A percentile compares a stretch with the other conserved stretches of the same genome.
Evolutionary conservation across 768 basidiomycete genomes (phyloP).

Genomic region (Dentipellis sp.): DNA sequence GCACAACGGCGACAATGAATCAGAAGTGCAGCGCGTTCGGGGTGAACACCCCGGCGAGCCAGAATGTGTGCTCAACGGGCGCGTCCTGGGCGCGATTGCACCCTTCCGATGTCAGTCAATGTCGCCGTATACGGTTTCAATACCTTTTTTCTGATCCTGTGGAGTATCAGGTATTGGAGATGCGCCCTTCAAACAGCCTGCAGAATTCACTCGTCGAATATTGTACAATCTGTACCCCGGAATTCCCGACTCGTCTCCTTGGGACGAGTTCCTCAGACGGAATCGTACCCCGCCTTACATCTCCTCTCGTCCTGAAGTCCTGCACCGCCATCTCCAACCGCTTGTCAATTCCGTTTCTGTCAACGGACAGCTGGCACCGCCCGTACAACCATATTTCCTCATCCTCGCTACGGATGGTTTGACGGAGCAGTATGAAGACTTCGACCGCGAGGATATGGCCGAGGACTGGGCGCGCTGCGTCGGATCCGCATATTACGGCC

Average conservation of each 20-base stretch:
- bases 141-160: not conserved
- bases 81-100: slow-evolving; percentile 72
- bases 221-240: slow-evolving; percentile 27
- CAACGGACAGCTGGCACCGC: not conserved
- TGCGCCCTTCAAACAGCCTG: slow-evolving; percentile 28
- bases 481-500: slow-evolving; percentile 12
- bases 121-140: not conserved
- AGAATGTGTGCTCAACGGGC: slow-evolving; percentile 54
- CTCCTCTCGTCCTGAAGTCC: slow-evolving; percentile 30
- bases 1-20: slow-evolving; percentile 65
- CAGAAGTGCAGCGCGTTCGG: slow-evolving; percentile 55
- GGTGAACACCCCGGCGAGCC: slow-evolving; percentile 61
- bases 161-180: slow-evolving; percentile 24
- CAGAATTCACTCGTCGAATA: slow-evolving; percentile 21
- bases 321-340: slow-evolving; percentile 23
- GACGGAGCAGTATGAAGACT: slow-evolving; percentile 29
- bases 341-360: slow-evolving; percentile 7
- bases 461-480: slow-evolving; percentile 28
- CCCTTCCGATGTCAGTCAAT: slow-evolving; percentile 60
- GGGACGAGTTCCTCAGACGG: slow-evolving; percentile 22
- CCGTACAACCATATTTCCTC: slow-evolving; percentile 15
- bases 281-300: slow-evolving; percentile 40
- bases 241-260: slow-evolving; percentile 21
- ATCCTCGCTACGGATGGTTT: slow-evolving; percentile 41
- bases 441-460: slow-evolving; percentile 22